A percentile compares a stretch with the other conserved stretches of the same genome.
These are phyloP conservation scores for Patellifolia procumbens DNA, from an alignment of 179 eudicot species.

Conservation along the genomic window DNA sequence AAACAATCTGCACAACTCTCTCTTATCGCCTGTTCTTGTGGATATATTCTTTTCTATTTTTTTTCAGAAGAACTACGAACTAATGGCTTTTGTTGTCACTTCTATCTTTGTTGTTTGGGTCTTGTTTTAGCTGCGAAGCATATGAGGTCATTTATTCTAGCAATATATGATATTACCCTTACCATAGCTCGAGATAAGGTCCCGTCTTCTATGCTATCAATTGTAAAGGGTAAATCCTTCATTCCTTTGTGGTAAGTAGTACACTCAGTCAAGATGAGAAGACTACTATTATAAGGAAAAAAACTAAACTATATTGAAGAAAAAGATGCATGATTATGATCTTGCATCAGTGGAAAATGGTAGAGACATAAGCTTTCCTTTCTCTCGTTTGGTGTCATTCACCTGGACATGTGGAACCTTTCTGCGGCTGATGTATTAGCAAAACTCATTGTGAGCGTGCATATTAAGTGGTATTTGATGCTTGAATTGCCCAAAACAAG, in stretches of 20 bases:
- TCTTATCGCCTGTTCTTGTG: background rate
- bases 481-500: conserved; percentile 58
- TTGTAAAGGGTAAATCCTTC: conserved; percentile 63
- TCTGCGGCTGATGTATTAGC: conserved; percentile 1
- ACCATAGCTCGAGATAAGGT: conserved; percentile 56
- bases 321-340: background rate
- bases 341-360: background rate
- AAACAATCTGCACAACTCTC: too few relatives aligned
- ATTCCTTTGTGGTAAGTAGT: conserved; percentile 65
- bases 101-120: conserved; percentile 49
- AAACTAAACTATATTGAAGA: background rate
- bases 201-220: conserved; percentile 63
- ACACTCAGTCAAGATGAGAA: background rate
- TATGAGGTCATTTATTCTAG: conserved; percentile 77
- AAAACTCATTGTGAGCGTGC: conserved; percentile 39
- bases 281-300: background rate
- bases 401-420: background rate
- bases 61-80: background rate
- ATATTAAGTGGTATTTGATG: conserved; percentile 61
- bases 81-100: background rate
- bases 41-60: background rate
- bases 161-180: conserved; percentile 62
- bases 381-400: background rate
- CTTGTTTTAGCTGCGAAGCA: conserved; percentile 64
- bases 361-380: background rate